These are phyloP conservation scores for Lithohypha guttulata DNA, from an alignment of 2,329 filamentous ascomycete species.

Conservation along the genomic window DNA sequence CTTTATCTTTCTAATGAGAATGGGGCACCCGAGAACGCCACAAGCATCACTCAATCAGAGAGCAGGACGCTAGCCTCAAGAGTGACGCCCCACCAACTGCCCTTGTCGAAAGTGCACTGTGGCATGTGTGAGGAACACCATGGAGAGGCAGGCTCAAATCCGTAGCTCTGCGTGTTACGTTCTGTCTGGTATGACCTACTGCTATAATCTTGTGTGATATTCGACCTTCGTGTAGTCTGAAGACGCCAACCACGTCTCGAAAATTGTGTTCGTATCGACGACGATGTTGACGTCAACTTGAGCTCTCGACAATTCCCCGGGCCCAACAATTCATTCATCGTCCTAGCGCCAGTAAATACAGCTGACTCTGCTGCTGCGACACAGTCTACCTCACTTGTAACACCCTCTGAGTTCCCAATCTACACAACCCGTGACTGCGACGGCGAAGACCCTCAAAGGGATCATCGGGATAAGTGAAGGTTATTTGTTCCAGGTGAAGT, in stretches of 20 bases:
- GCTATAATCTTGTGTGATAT: too few species aligned
- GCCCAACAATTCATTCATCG: slow-evolving; percentile 3
- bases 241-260: too few species aligned
- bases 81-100: slow-evolving; percentile 6
- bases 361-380: too few species aligned
- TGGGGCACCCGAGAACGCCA: too few species aligned
- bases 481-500: slow-evolving; percentile 8
- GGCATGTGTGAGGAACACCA: slow-evolving; percentile 5
- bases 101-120: slow-evolving; percentile 1
- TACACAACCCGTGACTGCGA: not conserved
- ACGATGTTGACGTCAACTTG: not conserved
- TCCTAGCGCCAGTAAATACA: too few species aligned
- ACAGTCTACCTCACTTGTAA: too few species aligned
- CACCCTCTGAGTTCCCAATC: not conserved
- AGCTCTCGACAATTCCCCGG: not conserved
- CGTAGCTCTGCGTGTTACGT: not conserved
- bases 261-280: not conserved
- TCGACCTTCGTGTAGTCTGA: too few species aligned
- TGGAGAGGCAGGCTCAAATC: not conserved
- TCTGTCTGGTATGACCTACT: not conserved
- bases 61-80: not conserved
- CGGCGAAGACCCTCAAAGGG: not conserved
- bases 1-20: too few species aligned
- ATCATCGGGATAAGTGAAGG: not conserved
- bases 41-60: slow-evolving; percentile 8